Percentiles rank a stretch among this genome's conserved stretches.
These are phyloP conservation scores for Emergomyces orientalis DNA, from an alignment of 2,329 filamentous ascomycete genomes.

Conservation along the genomic window DNA sequence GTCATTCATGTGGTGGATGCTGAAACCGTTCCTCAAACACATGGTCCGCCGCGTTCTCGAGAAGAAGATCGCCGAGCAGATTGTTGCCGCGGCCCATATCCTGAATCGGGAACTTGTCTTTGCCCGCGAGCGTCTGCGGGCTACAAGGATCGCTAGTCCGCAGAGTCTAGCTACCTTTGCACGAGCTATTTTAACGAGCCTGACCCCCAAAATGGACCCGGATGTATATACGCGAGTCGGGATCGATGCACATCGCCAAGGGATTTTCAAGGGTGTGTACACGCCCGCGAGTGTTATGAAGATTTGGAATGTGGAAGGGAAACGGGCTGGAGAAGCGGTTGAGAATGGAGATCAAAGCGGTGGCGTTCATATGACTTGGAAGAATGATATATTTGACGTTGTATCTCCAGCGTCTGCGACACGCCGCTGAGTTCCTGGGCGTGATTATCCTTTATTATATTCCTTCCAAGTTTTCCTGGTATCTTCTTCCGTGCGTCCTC, in stretches of 20 bases:
- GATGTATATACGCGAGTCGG: constrained; percentile 68
- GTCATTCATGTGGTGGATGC: constrained; percentile 66
- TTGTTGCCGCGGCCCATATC: constrained; percentile 59
- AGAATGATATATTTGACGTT: constrained; percentile 65
- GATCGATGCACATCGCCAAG: constrained; percentile 50
- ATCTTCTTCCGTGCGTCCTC: neutral
- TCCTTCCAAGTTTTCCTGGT: neutral
- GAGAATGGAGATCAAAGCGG: constrained; percentile 55
- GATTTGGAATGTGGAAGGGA: constrained; percentile 74
- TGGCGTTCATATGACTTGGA: constrained; percentile 50
- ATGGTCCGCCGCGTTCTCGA: constrained; percentile 72
- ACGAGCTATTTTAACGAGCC: constrained; percentile 66
- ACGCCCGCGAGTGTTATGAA: constrained; percentile 82
- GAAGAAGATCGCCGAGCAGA: constrained; percentile 61
- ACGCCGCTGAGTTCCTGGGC: neutral
- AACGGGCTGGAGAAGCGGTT: constrained; percentile 58
- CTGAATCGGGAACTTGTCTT: constrained; percentile 80
- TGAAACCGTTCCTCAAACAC: constrained; percentile 75
- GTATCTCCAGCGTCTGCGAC: neutral
- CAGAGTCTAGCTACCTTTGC: constrained; percentile 73
- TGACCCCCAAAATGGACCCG: constrained; percentile 63
- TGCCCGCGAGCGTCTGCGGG: constrained; percentile 75
- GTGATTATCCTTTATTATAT: neutral
- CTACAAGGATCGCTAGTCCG: constrained; percentile 72
- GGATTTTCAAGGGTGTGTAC: constrained; percentile 74